phyloP scores from a whole-genome alignment of 805 yeast species.

The Torulaspora microellipsoides region DNA sequence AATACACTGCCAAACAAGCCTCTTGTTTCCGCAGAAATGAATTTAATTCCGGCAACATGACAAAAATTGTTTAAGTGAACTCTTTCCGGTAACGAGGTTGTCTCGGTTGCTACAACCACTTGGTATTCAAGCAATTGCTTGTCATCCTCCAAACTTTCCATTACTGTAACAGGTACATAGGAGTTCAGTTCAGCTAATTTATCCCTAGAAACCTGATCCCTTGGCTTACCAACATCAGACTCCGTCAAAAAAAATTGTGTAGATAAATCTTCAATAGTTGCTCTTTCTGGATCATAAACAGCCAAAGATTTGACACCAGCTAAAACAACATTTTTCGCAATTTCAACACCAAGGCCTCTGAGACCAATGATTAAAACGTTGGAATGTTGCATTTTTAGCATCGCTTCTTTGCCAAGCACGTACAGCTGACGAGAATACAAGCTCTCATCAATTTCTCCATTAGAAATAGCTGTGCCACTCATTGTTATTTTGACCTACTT shows the following conservation, averaged over 20 bases:
- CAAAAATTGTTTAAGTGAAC: conserved; percentile 70
- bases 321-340: conserved; percentile 91
- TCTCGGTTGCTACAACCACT: conserved; percentile 79
- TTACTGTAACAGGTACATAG: conserved; percentile 80
- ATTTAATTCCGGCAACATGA: conserved; percentile 68
- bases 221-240: conserved; percentile 67
- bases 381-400: conserved; percentile 93
- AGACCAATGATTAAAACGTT: conserved; percentile 89
- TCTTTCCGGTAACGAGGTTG: conserved; percentile 64
- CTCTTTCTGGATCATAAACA: conserved; percentile 73
- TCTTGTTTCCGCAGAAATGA: conserved; percentile 72
- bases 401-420: conserved; percentile 96
- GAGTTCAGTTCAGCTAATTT: conserved; percentile 78
- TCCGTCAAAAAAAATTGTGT: conserved; percentile 80
- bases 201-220: conserved; percentile 67
- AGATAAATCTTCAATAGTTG: conserved; percentile 67
- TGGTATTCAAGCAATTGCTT: conserved; percentile 53
- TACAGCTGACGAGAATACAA: conserved; percentile 95
- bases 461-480: conserved; percentile 4
- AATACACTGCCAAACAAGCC: conserved; percentile 88
- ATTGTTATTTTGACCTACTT: background rate
- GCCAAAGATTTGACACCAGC: conserved; percentile 95
- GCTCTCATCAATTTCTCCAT: conserved; percentile 76
- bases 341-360: conserved; percentile 90
- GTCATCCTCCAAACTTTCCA: conserved; percentile 50